phyloP scores from a whole-genome alignment of 2,329 filamentous ascomycete species.

The Botrytis elliptica region DNA sequence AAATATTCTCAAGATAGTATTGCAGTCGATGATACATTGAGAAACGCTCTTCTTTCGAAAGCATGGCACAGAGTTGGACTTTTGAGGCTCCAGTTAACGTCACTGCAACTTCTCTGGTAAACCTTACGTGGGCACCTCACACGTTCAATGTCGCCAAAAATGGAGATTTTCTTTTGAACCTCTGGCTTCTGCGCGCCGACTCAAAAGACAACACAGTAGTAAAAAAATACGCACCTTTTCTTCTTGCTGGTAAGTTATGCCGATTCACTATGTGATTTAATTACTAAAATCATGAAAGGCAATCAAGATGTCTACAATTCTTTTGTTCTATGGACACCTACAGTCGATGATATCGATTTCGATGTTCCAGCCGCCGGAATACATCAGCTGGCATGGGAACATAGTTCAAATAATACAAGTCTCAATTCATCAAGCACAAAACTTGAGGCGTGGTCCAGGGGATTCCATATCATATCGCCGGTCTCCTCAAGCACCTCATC shows the following conservation, averaged over 20 bases:
- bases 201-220: background rate
- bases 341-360: constrained; percentile 2
- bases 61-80: background rate
- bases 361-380: background rate
- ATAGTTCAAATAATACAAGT: background rate
- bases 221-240: background rate
- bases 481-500: background rate
- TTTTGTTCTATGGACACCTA: background rate
- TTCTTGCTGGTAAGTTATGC: constrained; percentile 6
- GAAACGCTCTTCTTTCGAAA: background rate
- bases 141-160: background rate
- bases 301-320: background rate
- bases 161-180: constrained; percentile 6
- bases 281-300: background rate
- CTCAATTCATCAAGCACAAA: background rate
- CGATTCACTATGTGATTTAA: background rate
- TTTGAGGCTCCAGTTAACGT: constrained; percentile 6
- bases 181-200: constrained; percentile 8
- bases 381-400: constrained; percentile 3
- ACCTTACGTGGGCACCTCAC: background rate
- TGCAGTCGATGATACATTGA: background rate
- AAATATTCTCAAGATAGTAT: background rate
- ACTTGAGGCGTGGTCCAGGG: background rate
- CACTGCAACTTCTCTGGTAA: background rate
- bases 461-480: background rate